phyloP scores from a whole-genome alignment of 768 basidiomycete genomes.

The Pisolithus tinctorius region DNA sequence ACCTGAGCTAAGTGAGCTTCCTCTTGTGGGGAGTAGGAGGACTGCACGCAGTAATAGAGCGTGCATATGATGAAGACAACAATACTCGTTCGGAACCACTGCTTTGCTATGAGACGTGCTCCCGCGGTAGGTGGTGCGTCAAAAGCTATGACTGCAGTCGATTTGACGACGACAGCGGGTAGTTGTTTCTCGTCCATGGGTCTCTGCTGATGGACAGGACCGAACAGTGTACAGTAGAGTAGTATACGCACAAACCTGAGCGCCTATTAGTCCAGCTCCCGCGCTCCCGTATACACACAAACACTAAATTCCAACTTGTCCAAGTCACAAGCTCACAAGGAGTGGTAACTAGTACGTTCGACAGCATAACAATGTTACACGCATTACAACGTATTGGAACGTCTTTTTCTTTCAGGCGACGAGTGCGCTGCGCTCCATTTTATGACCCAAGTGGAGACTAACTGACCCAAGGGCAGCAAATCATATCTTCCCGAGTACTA shows the following conservation, averaged over 20 bases:
- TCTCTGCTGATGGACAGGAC: neutral
- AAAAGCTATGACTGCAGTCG: neutral
- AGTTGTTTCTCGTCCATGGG: constrained; percentile 17
- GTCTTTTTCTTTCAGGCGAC: too few species aligned
- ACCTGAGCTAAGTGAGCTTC: constrained; percentile 7
- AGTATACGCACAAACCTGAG: neutral
- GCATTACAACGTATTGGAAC: too few species aligned
- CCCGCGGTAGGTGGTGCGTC: constrained; percentile 17
- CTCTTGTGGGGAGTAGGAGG: neutral
- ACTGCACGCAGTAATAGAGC: constrained; percentile 13
- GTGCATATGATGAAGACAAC: constrained; percentile 4
- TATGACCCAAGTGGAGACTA: too few species aligned
- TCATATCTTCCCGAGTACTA: constrained; percentile 19
- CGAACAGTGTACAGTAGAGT: neutral
- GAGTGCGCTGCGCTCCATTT: too few species aligned
- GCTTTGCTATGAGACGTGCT: constrained; percentile 5
- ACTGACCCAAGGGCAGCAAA: neutral
- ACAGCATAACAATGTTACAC: too few species aligned
- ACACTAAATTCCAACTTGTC: too few species aligned
- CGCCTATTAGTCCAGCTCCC: too few species aligned
- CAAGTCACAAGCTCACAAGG: too few species aligned
- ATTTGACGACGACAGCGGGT: neutral
- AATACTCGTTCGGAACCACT: constrained; percentile 9
- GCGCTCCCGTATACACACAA: too few species aligned
- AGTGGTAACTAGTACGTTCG: too few species aligned